Percentiles rank a stretch among this genome's conserved stretches.
phyloP scores from a whole-genome alignment of 2,329 filamentous ascomycete genomes.

The Paecilomyces dactylethromorphus region DNA sequence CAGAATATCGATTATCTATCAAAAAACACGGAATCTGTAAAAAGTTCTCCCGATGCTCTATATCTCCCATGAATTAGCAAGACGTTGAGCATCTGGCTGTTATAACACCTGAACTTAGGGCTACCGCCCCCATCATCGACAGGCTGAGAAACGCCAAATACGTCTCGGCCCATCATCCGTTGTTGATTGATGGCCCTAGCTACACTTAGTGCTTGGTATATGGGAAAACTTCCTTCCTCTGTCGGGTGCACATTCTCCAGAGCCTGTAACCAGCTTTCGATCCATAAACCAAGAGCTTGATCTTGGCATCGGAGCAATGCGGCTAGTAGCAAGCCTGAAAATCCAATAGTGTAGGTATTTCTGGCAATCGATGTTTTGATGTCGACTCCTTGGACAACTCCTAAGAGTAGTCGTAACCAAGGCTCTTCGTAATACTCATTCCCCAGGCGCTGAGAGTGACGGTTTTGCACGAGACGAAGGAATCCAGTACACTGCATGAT shows the following conservation, averaged over 20 bases:
- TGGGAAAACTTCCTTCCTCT: slow-evolving; percentile 17
- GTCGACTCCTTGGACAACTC: slow-evolving; percentile 9
- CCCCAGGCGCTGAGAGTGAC: background rate
- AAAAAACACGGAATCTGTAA: slow-evolving; percentile 6
- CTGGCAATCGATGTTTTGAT: slow-evolving; percentile 7
- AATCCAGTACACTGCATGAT: slow-evolving; percentile 15
- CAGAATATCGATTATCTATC: background rate
- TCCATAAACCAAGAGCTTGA: slow-evolving; percentile 5
- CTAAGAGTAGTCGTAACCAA: slow-evolving; percentile 10
- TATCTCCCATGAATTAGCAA: slow-evolving; percentile 15
- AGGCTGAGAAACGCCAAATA: slow-evolving; percentile 12
- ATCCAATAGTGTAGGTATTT: slow-evolving; percentile 20
- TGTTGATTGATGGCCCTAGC: slow-evolving; percentile 13
- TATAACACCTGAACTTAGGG: slow-evolving; percentile 17
- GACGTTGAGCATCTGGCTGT: slow-evolving; percentile 15
- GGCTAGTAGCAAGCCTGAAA: slow-evolving; percentile 16
- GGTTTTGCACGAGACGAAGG: slow-evolving; percentile 2
- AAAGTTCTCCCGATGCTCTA: slow-evolving; percentile 4
- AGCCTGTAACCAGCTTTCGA: slow-evolving; percentile 13
- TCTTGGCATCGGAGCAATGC: slow-evolving; percentile 14
- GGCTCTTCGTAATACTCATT: slow-evolving; percentile 3
- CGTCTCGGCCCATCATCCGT: slow-evolving; percentile 8
- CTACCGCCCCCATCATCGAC: slow-evolving; percentile 15
- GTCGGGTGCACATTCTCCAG: slow-evolving; percentile 13
- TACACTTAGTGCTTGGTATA: slow-evolving; percentile 16